phyloP scores from a whole-genome alignment of 2,329 filamentous ascomycete genomes.

The Fusarium transvaalense region DNA sequence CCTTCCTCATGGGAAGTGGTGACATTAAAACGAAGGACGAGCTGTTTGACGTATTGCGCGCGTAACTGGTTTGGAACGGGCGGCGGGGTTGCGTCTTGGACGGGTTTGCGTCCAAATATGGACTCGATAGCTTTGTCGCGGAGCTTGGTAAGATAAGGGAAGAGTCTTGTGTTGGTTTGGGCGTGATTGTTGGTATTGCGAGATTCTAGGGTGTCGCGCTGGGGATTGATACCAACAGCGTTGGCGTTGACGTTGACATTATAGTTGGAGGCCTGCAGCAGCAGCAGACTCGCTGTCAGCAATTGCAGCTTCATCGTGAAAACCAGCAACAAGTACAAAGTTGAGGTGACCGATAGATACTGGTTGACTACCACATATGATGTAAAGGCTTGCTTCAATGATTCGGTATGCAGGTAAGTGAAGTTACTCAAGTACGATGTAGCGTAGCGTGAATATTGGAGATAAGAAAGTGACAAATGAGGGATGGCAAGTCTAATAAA shows the following conservation, averaged over 20 bases:
- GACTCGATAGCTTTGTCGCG: constrained; percentile 64
- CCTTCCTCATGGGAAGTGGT: constrained; percentile 75
- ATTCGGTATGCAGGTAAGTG: neutral
- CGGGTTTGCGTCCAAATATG: constrained; percentile 62
- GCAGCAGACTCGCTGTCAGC: constrained; percentile 43
- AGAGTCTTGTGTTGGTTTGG: constrained; percentile 49
- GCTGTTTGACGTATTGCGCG: constrained; percentile 77
- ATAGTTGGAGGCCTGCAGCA: constrained; percentile 43
- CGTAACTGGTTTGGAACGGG: constrained; percentile 52
- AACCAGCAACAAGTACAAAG: constrained; percentile 3
- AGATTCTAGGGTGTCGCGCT: constrained; percentile 38
- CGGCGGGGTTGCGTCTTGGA: constrained; percentile 46
- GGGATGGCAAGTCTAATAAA: constrained; percentile 8
- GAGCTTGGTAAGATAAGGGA: constrained; percentile 64
- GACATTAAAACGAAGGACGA: constrained; percentile 92
- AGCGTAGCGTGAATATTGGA: constrained; percentile 26
- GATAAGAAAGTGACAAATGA: constrained; percentile 25
- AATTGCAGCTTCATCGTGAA: constrained; percentile 47
- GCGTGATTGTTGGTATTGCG: constrained; percentile 12
- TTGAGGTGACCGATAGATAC: constrained; percentile 9
- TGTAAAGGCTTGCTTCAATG: neutral
- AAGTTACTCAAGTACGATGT: constrained; percentile 22
- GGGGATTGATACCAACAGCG: constrained; percentile 50
- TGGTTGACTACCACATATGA: constrained; percentile 7
- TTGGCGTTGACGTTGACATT: constrained; percentile 36